These are phyloP conservation scores for Tetrahymena elliotti DNA, from an alignment of 73 alveolate genomes.

Conservation along the genomic window DNA sequence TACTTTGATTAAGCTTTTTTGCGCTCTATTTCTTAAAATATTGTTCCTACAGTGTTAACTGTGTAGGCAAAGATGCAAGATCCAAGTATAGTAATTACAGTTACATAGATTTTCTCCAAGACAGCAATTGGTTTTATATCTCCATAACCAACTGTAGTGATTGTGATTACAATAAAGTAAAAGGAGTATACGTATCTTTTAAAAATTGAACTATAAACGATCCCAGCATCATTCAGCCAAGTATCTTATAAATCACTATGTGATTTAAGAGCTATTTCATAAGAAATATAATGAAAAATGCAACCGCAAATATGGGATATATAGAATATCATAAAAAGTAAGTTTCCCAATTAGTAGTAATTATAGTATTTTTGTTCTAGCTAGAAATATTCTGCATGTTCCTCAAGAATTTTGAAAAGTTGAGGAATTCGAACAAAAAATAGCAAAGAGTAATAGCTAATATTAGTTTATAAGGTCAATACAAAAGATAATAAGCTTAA, in stretches of 20 bases:
- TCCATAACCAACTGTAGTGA: conserved; percentile 87
- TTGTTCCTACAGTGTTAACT: conserved; percentile 53
- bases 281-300: background rate
- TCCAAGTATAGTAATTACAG: conserved; percentile 49
- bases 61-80: conserved; percentile 66
- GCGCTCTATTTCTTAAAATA: conserved; percentile 48
- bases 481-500: background rate
- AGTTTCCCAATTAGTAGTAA: background rate
- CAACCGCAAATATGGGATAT: background rate
- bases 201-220: conserved; percentile 1
- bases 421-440: background rate
- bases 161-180: conserved; percentile 72
- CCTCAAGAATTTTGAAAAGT: background rate
- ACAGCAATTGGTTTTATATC: conserved; percentile 55
- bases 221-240: conserved; percentile 37
- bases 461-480: background rate
- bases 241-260: background rate
- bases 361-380: background rate
- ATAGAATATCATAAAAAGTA: background rate
- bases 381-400: background rate
- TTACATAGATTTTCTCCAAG: conserved; percentile 54
- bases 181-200: conserved; percentile 48
- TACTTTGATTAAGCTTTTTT: background rate
- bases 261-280: background rate
- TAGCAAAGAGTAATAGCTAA: background rate